Conservation (phyloP, 305 asterid genomes). For the Coffea humblotiana region DNA sequence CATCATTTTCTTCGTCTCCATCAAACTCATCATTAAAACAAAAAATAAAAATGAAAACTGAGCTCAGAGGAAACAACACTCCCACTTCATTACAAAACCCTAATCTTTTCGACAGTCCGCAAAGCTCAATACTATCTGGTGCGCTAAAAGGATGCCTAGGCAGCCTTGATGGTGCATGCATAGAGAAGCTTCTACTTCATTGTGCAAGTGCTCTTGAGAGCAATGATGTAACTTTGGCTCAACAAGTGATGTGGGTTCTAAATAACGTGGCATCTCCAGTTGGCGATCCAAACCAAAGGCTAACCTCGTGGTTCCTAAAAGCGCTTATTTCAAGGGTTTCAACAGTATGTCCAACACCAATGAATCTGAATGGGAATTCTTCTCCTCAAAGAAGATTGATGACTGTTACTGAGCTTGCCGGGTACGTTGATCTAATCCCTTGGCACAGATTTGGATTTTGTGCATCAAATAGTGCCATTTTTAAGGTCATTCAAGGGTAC, state of each 20-base stretch:
- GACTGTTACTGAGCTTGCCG: slow-evolving; percentile 73
- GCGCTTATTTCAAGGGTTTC: slow-evolving; percentile 65
- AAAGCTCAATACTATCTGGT: slow-evolving; percentile 38
- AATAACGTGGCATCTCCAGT: slow-evolving; percentile 68
- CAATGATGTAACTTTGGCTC: slow-evolving; percentile 76
- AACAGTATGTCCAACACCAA: slow-evolving; percentile 44
- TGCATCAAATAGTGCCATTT: slow-evolving; percentile 59
- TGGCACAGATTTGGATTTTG: slow-evolving; percentile 83
- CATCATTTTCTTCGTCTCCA: neutral
- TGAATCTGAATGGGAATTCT: slow-evolving; percentile 29
- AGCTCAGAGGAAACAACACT: slow-evolving; percentile 35
- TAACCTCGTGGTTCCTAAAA: slow-evolving; percentile 59
- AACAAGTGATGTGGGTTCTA: slow-evolving; percentile 91
- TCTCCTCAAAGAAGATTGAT: slow-evolving; percentile 35
- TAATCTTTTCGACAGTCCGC: slow-evolving; percentile 35
- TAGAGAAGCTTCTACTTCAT: slow-evolving; percentile 72
- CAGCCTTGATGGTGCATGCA: slow-evolving; percentile 71
- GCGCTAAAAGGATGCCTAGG: slow-evolving; percentile 53
- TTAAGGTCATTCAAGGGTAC: slow-evolving; percentile 40
- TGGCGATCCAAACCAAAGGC: slow-evolving; percentile 76
- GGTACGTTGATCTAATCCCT: slow-evolving; percentile 75
- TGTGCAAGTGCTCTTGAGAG: slow-evolving; percentile 66
- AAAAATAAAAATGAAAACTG: slow-evolving; percentile 47
- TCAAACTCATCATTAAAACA: neutral
- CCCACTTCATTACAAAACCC: slow-evolving; percentile 43